Evolutionary conservation across 1,284 basidiomycete genomes (phyloP), one percentile per base, ranked within the genome.

Genomic region (Moesziomyces antarcticus): DNA sequence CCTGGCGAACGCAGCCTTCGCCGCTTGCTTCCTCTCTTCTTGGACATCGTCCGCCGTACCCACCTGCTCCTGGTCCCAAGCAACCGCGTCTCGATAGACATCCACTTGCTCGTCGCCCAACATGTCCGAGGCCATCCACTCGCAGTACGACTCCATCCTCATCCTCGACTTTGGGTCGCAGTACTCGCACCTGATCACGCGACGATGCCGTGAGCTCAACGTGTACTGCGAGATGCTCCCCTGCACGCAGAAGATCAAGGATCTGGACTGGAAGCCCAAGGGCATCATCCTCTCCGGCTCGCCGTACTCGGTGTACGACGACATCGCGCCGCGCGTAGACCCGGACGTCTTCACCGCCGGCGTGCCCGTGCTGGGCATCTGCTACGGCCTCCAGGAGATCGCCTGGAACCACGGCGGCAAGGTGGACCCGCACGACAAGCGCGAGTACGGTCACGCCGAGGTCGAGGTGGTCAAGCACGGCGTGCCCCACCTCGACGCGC

Each of bases 331-430:
- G 18, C 93, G 94, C 76, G 94, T 95, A 48, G 96, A 99, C 85
- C 93, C 94, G 20, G 91, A 88, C n/a, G 91, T 99, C n/a, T 99
- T 95, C 81, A 89, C 90, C 44, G 88, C 92, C 16, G 93, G 92
- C 40, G 91, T 98, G 0, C 96, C 97, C 20, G 90, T 99, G 56
- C 88, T 99, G 18, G 97, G 97, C 49, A 98, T 99, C 70, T 99
- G 97, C 85, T 99, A 99, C 86, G 97, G 97, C 30, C 88, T 99
- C n/a, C 93, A 96, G 91, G 96, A 99, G 88, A 93, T 98, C 68
- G 94, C 95, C 20, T 93, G 91, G 89, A 91, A 90, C 68, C 87
- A 93, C 83, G 91, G 91, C 65, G 97, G 95, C 22, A 89, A 91
- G 75, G 94, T 99, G 41, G 90, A 91, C 27, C 91, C 92, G 57